These are phyloP conservation scores for Monosporozyma solicola DNA, from an alignment of 805 yeast species.

Conservation along the genomic window DNA sequence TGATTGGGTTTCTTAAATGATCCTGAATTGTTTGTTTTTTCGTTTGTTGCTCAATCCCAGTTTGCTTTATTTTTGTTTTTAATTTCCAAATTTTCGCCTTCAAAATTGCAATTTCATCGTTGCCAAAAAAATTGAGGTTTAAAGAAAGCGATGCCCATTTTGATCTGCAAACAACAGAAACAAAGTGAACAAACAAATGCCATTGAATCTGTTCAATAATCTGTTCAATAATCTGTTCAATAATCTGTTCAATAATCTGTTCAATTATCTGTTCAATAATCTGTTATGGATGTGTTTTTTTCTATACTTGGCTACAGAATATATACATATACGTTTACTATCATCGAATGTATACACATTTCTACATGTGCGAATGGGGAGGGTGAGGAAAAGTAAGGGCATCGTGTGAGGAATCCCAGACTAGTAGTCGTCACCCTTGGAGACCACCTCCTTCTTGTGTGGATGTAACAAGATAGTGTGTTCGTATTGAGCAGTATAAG, in stretches of 20 bases:
- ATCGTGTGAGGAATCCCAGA: not conserved
- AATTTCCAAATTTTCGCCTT: not conserved
- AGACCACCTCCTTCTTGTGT: constrained; percentile 85
- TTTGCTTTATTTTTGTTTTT: not conserved
- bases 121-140: not conserved
- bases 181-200: no score
- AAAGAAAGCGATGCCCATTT: not conserved
- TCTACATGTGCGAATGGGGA: not conserved
- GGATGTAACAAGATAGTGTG: constrained; percentile 90
- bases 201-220: no score
- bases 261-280: no score
- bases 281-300: no score
- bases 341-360: not conserved
- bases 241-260: no score
- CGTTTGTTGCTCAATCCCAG: not conserved
- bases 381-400: not conserved
- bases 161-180: not conserved
- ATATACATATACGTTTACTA: not conserved
- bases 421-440: constrained; percentile 89
- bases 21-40: not conserved
- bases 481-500: constrained; percentile 93
- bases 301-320: not conserved
- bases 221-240: no score
- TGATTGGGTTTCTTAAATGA: not conserved
- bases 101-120: not conserved